Conservation (phyloP, 2,329 filamentous ascomycete species). For the Penicillium palitans region DNA sequence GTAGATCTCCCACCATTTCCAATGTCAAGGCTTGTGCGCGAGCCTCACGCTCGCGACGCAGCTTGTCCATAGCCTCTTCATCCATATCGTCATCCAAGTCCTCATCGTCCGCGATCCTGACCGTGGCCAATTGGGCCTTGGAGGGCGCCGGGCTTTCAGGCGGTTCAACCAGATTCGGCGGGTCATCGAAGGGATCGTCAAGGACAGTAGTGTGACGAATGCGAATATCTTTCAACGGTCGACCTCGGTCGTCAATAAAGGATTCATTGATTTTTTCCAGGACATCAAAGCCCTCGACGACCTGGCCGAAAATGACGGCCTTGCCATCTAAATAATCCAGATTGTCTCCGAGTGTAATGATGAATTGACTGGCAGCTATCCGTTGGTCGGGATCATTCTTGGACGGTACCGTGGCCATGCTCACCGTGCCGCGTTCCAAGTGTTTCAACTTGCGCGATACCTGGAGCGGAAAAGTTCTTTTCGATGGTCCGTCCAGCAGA, state of each 20-base stretch:
- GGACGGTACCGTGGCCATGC: slow-evolving; percentile 89
- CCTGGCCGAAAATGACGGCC: slow-evolving; percentile 90
- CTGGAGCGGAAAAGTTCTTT: slow-evolving; percentile 78
- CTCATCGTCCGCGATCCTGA: slow-evolving; percentile 88
- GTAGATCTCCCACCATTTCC: slow-evolving; percentile 96
- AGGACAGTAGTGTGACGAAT: slow-evolving; percentile 90
- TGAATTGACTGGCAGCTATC: slow-evolving; percentile 86
- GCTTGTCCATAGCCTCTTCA: slow-evolving; percentile 75
- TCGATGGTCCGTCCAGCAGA: slow-evolving; percentile 66
- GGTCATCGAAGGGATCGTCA: slow-evolving; percentile 89
- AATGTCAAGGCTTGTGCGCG: slow-evolving; percentile 90
- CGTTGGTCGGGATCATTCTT: slow-evolving; percentile 75
- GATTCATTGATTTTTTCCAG: slow-evolving; percentile 90
- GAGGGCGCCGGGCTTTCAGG: slow-evolving; percentile 77
- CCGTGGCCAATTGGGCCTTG: slow-evolving; percentile 82
- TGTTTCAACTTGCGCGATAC: slow-evolving; percentile 88
- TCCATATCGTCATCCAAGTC: slow-evolving; percentile 76
- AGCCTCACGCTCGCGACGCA: slow-evolving; percentile 83
- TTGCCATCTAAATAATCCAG: slow-evolving; percentile 90
- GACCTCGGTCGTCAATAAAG: slow-evolving; percentile 81
- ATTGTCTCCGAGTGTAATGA: slow-evolving; percentile 85
- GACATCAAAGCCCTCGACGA: slow-evolving; percentile 92
- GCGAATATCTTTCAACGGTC: slow-evolving; percentile 89
- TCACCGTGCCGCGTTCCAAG: slow-evolving; percentile 84
- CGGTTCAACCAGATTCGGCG: slow-evolving; percentile 71